Base-by-base conservation (phyloP, 345 rosid species). In the Arabis hirsuta region DNA sequence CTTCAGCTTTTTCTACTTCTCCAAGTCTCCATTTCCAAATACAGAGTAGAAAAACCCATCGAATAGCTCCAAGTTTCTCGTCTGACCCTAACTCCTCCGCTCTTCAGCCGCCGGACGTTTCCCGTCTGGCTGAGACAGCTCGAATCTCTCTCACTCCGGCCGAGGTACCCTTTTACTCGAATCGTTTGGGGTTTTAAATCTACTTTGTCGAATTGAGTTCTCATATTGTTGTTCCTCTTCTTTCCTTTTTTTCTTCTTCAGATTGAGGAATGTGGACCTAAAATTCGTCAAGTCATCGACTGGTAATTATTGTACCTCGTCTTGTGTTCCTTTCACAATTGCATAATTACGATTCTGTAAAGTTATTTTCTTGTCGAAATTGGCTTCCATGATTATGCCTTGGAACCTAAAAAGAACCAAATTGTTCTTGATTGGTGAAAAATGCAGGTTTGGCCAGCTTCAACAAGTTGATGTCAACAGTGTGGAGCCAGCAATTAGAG, bases 381-480 rank as follows among this genome's bases (percentile, higher is more conserved):
- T 29, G 51, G 13, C 46, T 54, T 16, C 41, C 43, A 63, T 34
- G 45, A 12, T 47, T 47, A 32, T 32, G 47, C 36, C 32, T 20
- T 34, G 12, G 16, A 62, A 9, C 38, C 16, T 16, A 16, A 16
- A 16, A n/a, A 20, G 55, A 51, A 20, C 4, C 20, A 44, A 53
- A 13, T 3, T 67, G 20, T 10, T 58, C 19, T 51, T 45, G 29
- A 22, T 57, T 53, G 56, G 63, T 70, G 32, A 29, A 1, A 44
- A 38, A 65, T 76, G 72, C 78, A 92, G 97, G 98, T 90, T 92
- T 79, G 97, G 97, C 32, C 93, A 92, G 78, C 96, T 92, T 79
- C 98, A 88, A 81, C 87, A 83, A 57, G 90, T 85, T 76, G 93
- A 92, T 74, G 89, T 92, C 34, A 78, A 63, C 65, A 82, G 82